These are phyloP conservation scores for Yarrowia porcina DNA, from an alignment of 805 yeast genomes.

Conservation along the genomic window DNA sequence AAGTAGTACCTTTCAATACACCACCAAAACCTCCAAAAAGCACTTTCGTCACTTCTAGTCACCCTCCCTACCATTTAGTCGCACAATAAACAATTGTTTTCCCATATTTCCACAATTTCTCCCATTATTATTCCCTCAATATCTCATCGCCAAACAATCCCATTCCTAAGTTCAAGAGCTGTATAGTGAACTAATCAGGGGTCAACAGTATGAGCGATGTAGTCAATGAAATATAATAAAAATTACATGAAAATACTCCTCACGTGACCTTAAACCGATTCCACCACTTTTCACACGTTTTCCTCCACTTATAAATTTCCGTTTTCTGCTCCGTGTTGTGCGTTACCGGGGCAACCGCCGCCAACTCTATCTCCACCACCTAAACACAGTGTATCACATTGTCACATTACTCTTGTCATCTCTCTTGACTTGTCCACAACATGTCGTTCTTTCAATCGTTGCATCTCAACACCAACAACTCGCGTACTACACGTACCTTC, in stretches of 20 bases:
- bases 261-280: background rate
- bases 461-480: constrained; percentile 29
- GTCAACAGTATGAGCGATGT: background rate
- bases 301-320: background rate
- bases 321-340: background rate
- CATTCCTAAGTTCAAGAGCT: too few species aligned
- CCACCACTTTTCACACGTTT: background rate
- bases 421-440: background rate
- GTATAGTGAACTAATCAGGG: background rate
- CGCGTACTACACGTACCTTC: constrained; percentile 40
- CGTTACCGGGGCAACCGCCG: background rate
- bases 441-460: constrained; percentile 26
- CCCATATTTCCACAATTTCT: too few species aligned
- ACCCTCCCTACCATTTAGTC: too few species aligned
- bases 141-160: too few species aligned
- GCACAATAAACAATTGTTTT: too few species aligned
- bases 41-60: too few species aligned
- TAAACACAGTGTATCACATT: background rate
- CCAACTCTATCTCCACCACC: background rate
- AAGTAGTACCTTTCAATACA: too few species aligned
- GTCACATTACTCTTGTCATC: background rate
- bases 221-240: too few species aligned
- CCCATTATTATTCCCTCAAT: too few species aligned
- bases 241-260: too few species aligned
- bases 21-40: too few species aligned